Evolutionary conservation across 352 stramenopile species (phyloP), one percentile per base, ranked within the genome.

Genomic region (Bremia lactucae): DNA sequence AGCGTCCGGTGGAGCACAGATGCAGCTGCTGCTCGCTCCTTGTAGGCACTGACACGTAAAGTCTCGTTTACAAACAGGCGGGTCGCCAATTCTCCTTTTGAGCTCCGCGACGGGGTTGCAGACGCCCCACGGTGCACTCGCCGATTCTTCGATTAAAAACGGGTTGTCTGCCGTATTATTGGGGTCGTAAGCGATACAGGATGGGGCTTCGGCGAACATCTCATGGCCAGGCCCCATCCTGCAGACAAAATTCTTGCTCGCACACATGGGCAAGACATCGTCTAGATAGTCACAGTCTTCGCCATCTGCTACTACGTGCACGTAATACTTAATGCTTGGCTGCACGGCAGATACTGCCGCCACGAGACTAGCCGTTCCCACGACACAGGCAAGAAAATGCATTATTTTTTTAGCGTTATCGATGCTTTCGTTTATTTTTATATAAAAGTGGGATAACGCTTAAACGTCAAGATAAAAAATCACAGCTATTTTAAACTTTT

Each of bases 221-320:
- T 69, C 62, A 21, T 72, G 43, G 24, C 51, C 62, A 15, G 54
- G 35, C 16, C 67, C 52, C 63, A 78, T 74, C 40, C 66, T 59
- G 51, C 66, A 78, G 18, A 74, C 66, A 33, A 60, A 70, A 46
- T 60, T 39, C 6, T 60, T 59, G 14, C 51, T 70, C 16, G 60
- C 56, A 31, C 66, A 78, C 60, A 78, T 78, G 25, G 63, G 26
- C 8, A 71, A 22, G 5, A 47, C 43, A 22, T 39, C 41, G 33
- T 40, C 51, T 4, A 41, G 41, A 25, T 44, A 62, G 19, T 51
- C 49, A 42, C 66, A 78, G 13, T 34, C 18, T 2, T 43, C 40
- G 31, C 42, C 50, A 44, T 72, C 60, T 1, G 26, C 25, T 22
- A 78, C 57, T 10, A 78, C 55, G 31, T 65, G 57, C n/a, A 55